Evolutionary conservation across 2,329 filamentous ascomycete species (phyloP).

Genomic region (Colletotrichum sp.): DNA sequence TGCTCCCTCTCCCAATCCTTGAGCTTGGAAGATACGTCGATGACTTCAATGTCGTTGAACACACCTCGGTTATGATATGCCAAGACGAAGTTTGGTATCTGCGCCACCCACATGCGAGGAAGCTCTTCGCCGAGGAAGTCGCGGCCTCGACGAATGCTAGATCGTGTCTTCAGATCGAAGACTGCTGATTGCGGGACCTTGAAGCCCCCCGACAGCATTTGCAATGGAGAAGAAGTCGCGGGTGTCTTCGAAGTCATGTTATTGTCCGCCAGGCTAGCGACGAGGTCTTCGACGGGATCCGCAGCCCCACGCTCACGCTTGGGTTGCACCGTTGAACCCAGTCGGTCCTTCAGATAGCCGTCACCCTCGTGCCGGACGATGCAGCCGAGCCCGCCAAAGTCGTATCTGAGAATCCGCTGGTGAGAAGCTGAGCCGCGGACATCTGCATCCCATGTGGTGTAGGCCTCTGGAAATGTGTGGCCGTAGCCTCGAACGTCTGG

Average conservation of each 20-base stretch:
- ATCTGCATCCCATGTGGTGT: constrained; percentile 66
- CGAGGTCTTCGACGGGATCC: neutral
- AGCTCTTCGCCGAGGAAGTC: constrained; percentile 40
- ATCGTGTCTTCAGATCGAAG: constrained; percentile 52
- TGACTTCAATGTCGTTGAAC: constrained; percentile 41
- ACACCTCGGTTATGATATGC: constrained; percentile 29
- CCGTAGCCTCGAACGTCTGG: constrained; percentile 63
- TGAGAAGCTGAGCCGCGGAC: constrained; percentile 63
- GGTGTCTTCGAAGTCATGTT: too few species aligned
- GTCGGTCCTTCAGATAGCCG: constrained; percentile 46
- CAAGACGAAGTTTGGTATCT: constrained; percentile 43
- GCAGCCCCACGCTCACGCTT: neutral
- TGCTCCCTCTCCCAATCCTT: constrained; percentile 40
- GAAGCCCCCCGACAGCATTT: constrained; percentile 25
- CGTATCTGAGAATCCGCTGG: constrained; percentile 65
- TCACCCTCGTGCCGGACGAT: constrained; percentile 64
- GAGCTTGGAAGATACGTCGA: constrained; percentile 26
- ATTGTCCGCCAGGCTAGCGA: neutral
- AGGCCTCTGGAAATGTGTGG: constrained; percentile 69
- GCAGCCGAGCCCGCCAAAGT: constrained; percentile 56
- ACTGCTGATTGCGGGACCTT: constrained; percentile 34
- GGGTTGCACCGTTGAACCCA: neutral
- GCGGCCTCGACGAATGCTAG: constrained; percentile 24
- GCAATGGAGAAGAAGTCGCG: neutral
- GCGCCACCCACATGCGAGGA: constrained; percentile 46